A percentile compares a stretch with the other conserved stretches of the same genome.
phyloP scores from a whole-genome alignment of 805 yeast genomes.

The Candida saitoana region DNA sequence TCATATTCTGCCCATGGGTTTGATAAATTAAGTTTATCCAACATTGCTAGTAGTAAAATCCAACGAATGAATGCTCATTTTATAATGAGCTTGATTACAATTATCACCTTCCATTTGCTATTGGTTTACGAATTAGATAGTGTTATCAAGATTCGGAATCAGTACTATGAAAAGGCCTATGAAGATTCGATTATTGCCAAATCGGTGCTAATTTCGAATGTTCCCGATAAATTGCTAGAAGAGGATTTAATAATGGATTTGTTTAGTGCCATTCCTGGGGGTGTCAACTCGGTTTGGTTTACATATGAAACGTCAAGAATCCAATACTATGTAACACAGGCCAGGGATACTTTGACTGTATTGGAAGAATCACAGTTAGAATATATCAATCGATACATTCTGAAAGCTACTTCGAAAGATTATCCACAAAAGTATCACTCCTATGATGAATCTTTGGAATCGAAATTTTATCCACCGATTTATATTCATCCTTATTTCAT shows the following conservation, averaged over 20 bases:
- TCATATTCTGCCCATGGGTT: conserved; percentile 43
- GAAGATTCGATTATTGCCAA: conserved; percentile 21
- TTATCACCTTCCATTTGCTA: conserved; percentile 53
- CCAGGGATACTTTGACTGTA: conserved; percentile 21
- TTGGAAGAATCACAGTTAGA: conserved; percentile 26
- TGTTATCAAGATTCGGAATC: conserved; percentile 47
- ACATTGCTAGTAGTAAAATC: conserved; percentile 52
- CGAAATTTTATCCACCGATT: conserved; percentile 33
- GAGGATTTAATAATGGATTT: conserved; percentile 19
- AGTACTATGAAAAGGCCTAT: conserved; percentile 31
- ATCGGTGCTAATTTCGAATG: conserved; percentile 41
- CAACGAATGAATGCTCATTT: conserved; percentile 59
- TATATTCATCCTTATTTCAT: conserved; percentile 15
- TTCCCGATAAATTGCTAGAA: conserved; percentile 35
- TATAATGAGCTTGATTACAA: conserved; percentile 49
- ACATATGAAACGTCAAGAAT: conserved; percentile 31
- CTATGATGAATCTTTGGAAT: conserved; percentile 1
- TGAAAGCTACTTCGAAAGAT: not conserved
- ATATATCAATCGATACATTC: conserved; percentile 14
- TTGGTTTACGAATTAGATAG: conserved; percentile 53
- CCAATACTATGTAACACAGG: conserved; percentile 16
- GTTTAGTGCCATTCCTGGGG: conserved; percentile 48
- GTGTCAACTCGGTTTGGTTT: conserved; percentile 57
- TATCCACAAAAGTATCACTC: conserved; percentile 3
- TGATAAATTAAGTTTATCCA: conserved; percentile 69